Percentiles rank a stretch among this genome's conserved stretches.
Conservation (phyloP, 2,329 filamentous ascomycete species). For the Harringtonia aguacate region DNA sequence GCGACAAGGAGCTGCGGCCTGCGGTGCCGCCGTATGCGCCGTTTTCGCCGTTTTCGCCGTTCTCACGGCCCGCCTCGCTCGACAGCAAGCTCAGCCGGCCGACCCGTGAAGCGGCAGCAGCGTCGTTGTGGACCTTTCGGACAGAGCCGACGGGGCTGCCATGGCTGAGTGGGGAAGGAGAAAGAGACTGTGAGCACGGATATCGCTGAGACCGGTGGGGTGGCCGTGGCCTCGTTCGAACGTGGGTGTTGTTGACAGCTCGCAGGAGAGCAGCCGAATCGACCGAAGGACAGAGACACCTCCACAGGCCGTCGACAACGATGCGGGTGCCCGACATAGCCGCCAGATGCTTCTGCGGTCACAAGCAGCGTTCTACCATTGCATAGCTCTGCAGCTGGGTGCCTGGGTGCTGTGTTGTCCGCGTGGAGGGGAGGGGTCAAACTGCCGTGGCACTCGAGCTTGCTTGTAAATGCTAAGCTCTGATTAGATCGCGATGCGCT, state of each 20-base stretch:
- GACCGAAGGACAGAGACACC: constrained; percentile 49
- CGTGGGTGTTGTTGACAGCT: constrained; percentile 15
- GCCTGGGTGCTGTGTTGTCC: no score
- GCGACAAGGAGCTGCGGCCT: background rate
- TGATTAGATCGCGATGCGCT: no score
- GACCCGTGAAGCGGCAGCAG: constrained; percentile 1
- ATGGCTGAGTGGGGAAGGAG: background rate
- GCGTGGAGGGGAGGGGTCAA: no score
- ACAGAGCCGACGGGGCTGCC: background rate
- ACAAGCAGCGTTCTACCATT: no score
- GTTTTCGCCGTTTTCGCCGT: constrained; percentile 7
- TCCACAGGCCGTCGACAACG: constrained; percentile 49
- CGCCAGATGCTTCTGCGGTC: no score
- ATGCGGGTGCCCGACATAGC: constrained; percentile 21
- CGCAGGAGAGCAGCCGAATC: constrained; percentile 27
- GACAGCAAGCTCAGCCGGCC: constrained; percentile 4
- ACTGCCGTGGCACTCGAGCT: no score
- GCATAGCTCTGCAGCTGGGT: no score
- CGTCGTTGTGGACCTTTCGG: constrained; percentile 2
- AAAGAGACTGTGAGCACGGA: background rate
- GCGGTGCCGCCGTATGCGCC: background rate
- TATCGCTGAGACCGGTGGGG: background rate
- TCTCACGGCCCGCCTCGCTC: background rate
- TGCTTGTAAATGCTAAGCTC: no score
- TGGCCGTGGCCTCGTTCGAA: no score